Percentiles rank a stretch among this genome's conserved stretches.
phyloP scores from a whole-genome alignment of 2,329 filamentous ascomycete genomes.

The Phyllosticta capitalensis region DNA sequence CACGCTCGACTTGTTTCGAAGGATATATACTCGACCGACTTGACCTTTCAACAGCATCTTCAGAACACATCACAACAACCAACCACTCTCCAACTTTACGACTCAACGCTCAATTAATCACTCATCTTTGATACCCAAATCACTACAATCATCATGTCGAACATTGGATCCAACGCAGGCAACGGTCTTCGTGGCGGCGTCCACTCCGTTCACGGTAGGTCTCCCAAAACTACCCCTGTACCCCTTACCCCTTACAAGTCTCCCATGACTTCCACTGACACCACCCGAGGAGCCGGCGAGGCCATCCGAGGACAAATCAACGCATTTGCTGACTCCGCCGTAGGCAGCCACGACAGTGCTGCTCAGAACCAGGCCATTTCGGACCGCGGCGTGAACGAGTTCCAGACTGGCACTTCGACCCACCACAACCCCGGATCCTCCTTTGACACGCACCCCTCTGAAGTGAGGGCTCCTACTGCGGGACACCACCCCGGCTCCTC shows the following conservation, averaged over 20 bases:
- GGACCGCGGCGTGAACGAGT: conserved; percentile 25
- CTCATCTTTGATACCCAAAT: background rate
- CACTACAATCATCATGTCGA: conserved; percentile 19
- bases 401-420: conserved; percentile 15
- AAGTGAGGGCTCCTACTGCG: conserved; percentile 15
- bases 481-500: conserved; percentile 22
- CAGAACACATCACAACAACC: conserved; percentile 2
- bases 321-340: conserved; percentile 24
- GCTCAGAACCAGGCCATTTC: conserved; percentile 25
- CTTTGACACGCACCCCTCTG: background rate
- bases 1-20: background rate
- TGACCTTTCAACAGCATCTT: conserved; percentile 5
- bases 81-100: background rate
- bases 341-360: conserved; percentile 21
- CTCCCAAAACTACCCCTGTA: background rate
- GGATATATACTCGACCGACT: conserved; percentile 2
- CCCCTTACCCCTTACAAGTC: background rate
- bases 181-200: conserved; percentile 26
- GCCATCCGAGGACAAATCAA: conserved; percentile 30
- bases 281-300: conserved; percentile 25
- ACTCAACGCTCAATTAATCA: background rate
- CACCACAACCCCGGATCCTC: conserved; percentile 12
- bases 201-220: conserved; percentile 25
- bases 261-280: conserved; percentile 14
- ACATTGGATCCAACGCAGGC: conserved; percentile 20